Conservation (phyloP, 495 filamentous ascomycete species). For the Hypoxylon fragiforme region DNA sequence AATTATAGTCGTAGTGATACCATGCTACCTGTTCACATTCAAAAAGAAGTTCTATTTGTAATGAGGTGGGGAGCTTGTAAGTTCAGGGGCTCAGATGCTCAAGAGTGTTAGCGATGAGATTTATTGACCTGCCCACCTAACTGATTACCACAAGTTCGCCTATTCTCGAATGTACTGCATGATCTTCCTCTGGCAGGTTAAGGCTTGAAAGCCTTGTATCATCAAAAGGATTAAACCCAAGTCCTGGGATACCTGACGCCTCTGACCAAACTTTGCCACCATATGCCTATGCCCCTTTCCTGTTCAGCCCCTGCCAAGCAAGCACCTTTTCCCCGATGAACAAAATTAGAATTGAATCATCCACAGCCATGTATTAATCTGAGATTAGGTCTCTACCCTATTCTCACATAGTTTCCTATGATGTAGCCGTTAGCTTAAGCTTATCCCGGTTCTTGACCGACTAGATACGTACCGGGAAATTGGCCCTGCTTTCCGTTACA, state of each 20-base stretch:
- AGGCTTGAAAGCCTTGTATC: neutral
- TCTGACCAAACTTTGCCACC: constrained; percentile 9
- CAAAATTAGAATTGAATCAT: constrained; percentile 9
- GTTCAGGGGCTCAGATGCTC: no score
- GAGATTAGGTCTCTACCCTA: constrained; percentile 23
- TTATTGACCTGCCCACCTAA: neutral
- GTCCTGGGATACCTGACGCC: constrained; percentile 2
- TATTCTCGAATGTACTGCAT: neutral
- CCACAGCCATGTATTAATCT: neutral
- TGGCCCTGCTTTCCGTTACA: constrained; percentile 79
- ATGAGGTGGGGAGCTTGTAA: no score
- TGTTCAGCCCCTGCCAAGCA: neutral
- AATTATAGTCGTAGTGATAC: no score
- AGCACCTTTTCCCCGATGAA: constrained; percentile 2
- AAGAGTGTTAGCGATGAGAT: no score
- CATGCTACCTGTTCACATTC: no score
- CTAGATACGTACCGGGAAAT: constrained; percentile 73
- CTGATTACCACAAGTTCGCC: neutral
- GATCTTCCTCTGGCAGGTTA: neutral
- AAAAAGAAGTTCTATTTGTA: no score
- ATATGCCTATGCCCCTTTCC: neutral
- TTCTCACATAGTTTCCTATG: constrained; percentile 38
- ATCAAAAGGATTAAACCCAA: neutral
- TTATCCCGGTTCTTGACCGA: neutral
- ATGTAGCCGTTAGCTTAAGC: constrained; percentile 11